Conservation (phyloP, 768 basidiomycete species). For the Agaricus subrufescens region DNA sequence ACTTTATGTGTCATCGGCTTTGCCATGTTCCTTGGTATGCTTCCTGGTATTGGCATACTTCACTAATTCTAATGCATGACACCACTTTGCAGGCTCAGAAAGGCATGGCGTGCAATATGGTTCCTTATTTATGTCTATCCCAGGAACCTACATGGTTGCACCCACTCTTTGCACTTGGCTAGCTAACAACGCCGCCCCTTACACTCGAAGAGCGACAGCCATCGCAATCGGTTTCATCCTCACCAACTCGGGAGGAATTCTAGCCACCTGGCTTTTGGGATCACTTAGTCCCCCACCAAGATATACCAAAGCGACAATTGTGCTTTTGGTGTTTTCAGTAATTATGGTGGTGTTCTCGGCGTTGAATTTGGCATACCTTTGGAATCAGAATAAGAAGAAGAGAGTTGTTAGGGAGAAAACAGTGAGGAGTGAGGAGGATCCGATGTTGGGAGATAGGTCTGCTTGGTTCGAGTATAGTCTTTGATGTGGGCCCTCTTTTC, state of each 20-base stretch:
- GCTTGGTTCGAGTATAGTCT: constrained; percentile 53
- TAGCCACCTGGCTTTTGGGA: constrained; percentile 58
- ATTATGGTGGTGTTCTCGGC: constrained; percentile 31
- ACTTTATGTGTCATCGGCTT: constrained; percentile 45
- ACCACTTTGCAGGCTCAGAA: constrained; percentile 24
- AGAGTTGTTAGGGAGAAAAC: constrained; percentile 25
- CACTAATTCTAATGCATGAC: neutral
- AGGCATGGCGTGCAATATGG: constrained; percentile 42
- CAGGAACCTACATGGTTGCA: constrained; percentile 48
- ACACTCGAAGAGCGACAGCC: constrained; percentile 51
- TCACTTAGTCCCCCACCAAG: constrained; percentile 42
- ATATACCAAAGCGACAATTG: constrained; percentile 45
- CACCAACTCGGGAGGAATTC: constrained; percentile 57
- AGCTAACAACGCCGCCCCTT: constrained; percentile 57
- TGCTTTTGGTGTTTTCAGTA: constrained; percentile 34
- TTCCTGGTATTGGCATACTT: neutral
- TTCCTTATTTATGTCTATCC: constrained; percentile 50
- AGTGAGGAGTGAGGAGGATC: constrained; percentile 29
- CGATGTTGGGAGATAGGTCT: constrained; percentile 42
- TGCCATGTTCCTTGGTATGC: constrained; percentile 49
- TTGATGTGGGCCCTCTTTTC: constrained; percentile 14
- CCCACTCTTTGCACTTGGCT: constrained; percentile 55
- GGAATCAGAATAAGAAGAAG: constrained; percentile 42
- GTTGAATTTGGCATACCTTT: constrained; percentile 36
- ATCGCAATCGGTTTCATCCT: constrained; percentile 54